phyloP scores from a whole-genome alignment of 495 filamentous ascomycete species.

The Neurospora intermedia region DNA sequence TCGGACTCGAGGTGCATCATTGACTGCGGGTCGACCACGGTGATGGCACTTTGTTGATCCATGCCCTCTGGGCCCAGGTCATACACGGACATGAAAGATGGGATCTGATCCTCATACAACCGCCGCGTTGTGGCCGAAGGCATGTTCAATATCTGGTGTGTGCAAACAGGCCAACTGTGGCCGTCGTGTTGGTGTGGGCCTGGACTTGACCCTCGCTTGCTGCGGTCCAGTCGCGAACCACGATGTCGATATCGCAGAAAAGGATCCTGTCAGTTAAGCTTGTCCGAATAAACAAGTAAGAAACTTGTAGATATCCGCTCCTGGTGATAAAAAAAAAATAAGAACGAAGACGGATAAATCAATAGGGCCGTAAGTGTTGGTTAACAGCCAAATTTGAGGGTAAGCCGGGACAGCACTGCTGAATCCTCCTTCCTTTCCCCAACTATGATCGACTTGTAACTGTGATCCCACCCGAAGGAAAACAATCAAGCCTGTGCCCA shows the following conservation, averaged over 20 bases:
- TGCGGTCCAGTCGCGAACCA: conserved; percentile 16
- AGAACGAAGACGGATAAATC: background rate
- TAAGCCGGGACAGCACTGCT: conserved; percentile 26
- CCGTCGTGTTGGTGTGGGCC: background rate
- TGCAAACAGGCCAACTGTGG: conserved; percentile 1
- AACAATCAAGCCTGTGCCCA: background rate
- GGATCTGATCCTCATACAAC: conserved; percentile 55
- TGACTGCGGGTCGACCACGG: conserved; percentile 31
- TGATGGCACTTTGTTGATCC: conserved; percentile 34
- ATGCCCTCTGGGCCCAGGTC: conserved; percentile 37
- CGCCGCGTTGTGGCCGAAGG: conserved; percentile 41
- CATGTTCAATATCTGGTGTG: conserved; percentile 29
- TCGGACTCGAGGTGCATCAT: conserved; percentile 30
- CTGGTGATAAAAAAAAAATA: background rate
- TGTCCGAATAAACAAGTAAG: background rate
- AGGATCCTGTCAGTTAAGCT: background rate
- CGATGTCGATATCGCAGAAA: conserved; percentile 7
- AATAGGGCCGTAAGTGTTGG: background rate
- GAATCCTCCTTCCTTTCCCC: conserved; percentile 16
- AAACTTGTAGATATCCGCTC: background rate
- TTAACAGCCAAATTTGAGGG: conserved; percentile 1
- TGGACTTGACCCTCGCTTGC: conserved; percentile 5
- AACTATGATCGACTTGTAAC: background rate
- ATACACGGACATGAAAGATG: conserved; percentile 64
- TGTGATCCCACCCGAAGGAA: background rate